These are phyloP conservation scores for Yamadazyma jaroonii DNA, from an alignment of 1,139 yeast species.

Conservation along the genomic window DNA sequence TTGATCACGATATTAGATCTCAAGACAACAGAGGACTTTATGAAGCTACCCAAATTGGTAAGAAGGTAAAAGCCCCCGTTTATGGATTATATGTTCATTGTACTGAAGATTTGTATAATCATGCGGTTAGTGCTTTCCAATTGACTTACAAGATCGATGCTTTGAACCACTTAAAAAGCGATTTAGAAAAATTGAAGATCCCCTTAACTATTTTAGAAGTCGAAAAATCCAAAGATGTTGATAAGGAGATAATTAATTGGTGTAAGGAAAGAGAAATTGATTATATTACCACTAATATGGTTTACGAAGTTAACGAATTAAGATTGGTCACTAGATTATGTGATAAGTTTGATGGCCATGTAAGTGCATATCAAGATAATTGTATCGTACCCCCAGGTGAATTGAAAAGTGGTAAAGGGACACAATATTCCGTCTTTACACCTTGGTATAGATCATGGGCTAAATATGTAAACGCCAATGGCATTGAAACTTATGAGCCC, in stretches of 20 bases:
- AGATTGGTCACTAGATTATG: slow-evolving; percentile 28
- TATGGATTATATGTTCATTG: slow-evolving; percentile 40
- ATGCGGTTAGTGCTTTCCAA: slow-evolving; percentile 42
- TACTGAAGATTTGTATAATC: slow-evolving; percentile 37
- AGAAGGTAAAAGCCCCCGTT: slow-evolving; percentile 22
- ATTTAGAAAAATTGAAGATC: slow-evolving; percentile 31
- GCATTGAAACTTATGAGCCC: not conserved
- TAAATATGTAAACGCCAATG: slow-evolving; percentile 2
- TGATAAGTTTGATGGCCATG: slow-evolving; percentile 6
- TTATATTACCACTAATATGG: slow-evolving; percentile 41
- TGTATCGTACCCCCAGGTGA: slow-evolving; percentile 47
- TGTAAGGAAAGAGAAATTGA: slow-evolving; percentile 22
- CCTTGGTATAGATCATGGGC: slow-evolving; percentile 54
- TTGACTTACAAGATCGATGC: slow-evolving; percentile 34
- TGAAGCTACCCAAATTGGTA: slow-evolving; percentile 29
- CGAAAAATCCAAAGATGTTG: slow-evolving; percentile 21
- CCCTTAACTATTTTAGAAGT: slow-evolving; percentile 37
- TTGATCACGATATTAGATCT: slow-evolving; percentile 40
- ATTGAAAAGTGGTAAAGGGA: slow-evolving; percentile 39
- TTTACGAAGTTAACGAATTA: slow-evolving; percentile 54
- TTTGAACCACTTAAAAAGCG: slow-evolving; percentile 24
- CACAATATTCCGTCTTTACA: slow-evolving; percentile 49
- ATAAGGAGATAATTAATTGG: slow-evolving; percentile 21
- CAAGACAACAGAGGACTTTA: slow-evolving; percentile 39
- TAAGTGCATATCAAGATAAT: slow-evolving; percentile 39